These are phyloP conservation scores for Naematelia encephala DNA, from an alignment of 768 basidiomycete genomes.

Conservation along the genomic window DNA sequence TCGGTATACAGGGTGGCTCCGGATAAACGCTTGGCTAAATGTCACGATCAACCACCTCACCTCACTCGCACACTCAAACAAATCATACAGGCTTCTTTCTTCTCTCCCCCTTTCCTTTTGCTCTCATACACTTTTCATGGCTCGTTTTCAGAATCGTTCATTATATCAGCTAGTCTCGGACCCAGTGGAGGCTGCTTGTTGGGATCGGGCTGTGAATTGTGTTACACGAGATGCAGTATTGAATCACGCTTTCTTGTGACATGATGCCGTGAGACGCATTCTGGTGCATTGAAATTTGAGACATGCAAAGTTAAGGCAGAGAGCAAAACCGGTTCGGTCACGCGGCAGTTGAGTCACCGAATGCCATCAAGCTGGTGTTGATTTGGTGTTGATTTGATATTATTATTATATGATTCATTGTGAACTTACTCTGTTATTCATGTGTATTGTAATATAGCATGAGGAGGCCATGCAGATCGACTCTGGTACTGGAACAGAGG, in stretches of 20 bases:
- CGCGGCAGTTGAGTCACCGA: too few relatives aligned
- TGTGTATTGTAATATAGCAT: not conserved
- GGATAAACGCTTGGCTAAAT: constrained; percentile 38
- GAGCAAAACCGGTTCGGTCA: too few relatives aligned
- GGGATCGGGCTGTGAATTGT: constrained; percentile 13
- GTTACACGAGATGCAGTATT: constrained; percentile 19
- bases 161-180: not conserved
- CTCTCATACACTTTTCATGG: constrained; percentile 10
- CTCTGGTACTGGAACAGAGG: not conserved
- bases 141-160: constrained; percentile 4
- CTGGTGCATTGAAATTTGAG: too few relatives aligned
- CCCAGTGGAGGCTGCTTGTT: not conserved
- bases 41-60: constrained; percentile 9
- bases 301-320: too few relatives aligned
- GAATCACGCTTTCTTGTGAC: not conserved
- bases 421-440: not conserved
- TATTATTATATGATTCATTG: too few relatives aligned
- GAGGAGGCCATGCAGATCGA: constrained; percentile 1
- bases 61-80: constrained; percentile 1
- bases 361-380: too few relatives aligned
- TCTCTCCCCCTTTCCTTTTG: constrained; percentile 2
- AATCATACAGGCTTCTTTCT: constrained; percentile 1
- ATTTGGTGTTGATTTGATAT: too few relatives aligned
- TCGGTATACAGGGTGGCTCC: constrained; percentile 41
- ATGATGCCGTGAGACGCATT: too few relatives aligned